Base-by-base conservation (phyloP, 371 early-diverging fungal species). In the Mucor saturninus region DNA sequence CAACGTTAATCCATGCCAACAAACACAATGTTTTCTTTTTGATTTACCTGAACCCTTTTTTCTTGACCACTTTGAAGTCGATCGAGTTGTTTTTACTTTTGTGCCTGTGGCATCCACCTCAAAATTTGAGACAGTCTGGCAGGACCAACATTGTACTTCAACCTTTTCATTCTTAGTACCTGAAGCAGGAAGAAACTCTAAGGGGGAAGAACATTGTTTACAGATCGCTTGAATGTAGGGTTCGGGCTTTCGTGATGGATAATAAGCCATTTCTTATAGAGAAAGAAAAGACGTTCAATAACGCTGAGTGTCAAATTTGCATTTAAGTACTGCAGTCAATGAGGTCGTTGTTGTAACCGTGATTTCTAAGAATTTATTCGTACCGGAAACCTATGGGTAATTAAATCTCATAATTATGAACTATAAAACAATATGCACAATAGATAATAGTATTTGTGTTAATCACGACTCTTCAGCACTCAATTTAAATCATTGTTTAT, bases 101-200 rank as follows among this genome's bases (percentile, higher is more conserved):
- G 67, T 69, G 49, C 82, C 73, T 46, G 74, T 69, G 48, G 79
- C 74, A 51, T 82, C 75, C 3, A 88, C 70, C 62, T 85, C 85
- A 51, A 80, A 83, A 30, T 68, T 76, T 5, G 64, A 68, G 49
- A 74, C 64, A 37, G 77, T 74, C 42, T 68, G 58, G 65, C 88
- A 88, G 21, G 80, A 68, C 73, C 83, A 85, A 67, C 88, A 88
- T 69, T 80, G 62, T 4, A 82, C 83, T 49, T 68, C 61, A 6
- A 62, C 51, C 35, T 56, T 70, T 10, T 65, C 56, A 29, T 57
- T 72, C 26, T 71, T 67, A 4, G 51, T 50, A 10, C 54, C 59
- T 8, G 56, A 0, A 1, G 59, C 62, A n/a, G 78, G 78, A 10
- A 79, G 62, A 42, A 82, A 82, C 45, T 82, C 83, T 6, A 82